Evolutionary conservation across 768 basidiomycete species (phyloP).

Genomic region (Krasilnikovozyma curviuscula): DNA sequence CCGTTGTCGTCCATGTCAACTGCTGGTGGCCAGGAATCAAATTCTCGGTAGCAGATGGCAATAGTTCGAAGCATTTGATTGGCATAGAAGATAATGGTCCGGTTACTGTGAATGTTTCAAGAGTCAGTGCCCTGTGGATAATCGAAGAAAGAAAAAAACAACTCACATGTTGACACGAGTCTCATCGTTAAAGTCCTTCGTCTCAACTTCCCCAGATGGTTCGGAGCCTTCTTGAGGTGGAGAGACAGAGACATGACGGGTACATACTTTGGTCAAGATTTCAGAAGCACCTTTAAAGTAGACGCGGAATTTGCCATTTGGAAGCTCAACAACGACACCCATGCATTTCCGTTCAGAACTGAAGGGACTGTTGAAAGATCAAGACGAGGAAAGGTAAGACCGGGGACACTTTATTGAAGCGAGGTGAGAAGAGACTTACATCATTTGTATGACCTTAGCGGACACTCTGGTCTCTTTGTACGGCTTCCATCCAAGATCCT

Average conservation of each 20-base stretch:
- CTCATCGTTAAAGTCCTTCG: conserved; percentile 41
- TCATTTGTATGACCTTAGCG: conserved; percentile 48
- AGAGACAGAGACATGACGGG: conserved; percentile 47
- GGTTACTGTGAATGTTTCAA: too few species aligned
- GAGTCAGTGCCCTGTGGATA: not conserved
- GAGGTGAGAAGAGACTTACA: conserved; percentile 20
- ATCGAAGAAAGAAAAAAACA: too few species aligned
- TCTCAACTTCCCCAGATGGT: conserved; percentile 32
- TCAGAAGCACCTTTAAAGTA: conserved; percentile 90
- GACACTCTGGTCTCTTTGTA: conserved; percentile 48
- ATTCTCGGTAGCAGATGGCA: conserved; percentile 80
- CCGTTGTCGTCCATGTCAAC: conserved; percentile 24
- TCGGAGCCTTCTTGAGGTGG: conserved; percentile 13
- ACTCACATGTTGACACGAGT: conserved; percentile 60
- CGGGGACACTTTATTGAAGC: not conserved
- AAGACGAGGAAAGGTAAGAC: not conserved
- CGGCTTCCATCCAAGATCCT: conserved; percentile 55
- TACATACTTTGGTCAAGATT: conserved; percentile 63
- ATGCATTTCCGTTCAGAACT: conserved; percentile 84
- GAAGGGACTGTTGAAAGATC: conserved; percentile 56
- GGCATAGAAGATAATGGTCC: conserved; percentile 97
- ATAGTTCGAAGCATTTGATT: conserved; percentile 90
- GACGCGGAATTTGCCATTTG: conserved; percentile 40
- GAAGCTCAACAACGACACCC: conserved; percentile 61
- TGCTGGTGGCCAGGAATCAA: conserved; percentile 62